Evolutionary conservation across 257 asterid species (phyloP).

Genomic region (Voacanga thouarsii): DNA sequence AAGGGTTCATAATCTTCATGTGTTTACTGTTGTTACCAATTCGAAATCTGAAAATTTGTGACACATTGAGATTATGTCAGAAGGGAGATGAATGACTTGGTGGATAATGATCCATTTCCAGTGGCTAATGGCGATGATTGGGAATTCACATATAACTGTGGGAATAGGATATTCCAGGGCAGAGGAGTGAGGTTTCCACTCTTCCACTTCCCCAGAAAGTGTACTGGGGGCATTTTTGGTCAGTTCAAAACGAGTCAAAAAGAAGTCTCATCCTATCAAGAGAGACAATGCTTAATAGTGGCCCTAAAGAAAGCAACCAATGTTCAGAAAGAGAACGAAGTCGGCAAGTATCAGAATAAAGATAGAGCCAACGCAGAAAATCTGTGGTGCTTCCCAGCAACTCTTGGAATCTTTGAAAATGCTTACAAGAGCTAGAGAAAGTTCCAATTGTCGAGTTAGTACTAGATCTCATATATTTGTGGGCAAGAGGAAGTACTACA

Average conservation of each 20-base stretch:
- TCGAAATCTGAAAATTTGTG: not conserved
- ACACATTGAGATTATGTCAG: not conserved
- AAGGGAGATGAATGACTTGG: not conserved
- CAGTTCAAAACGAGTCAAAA: slow-evolving; percentile 8
- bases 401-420: slow-evolving; percentile 17
- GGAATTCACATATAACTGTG: not conserved
- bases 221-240: not conserved
- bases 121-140: not conserved
- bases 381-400: slow-evolving; percentile 17
- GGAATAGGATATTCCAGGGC: slow-evolving; percentile 1
- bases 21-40: not conserved
- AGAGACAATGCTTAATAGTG: not conserved
- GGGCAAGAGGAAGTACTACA: not conserved
- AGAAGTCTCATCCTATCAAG: not conserved
- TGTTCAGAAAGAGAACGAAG: not conserved
- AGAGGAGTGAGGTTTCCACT: not conserved
- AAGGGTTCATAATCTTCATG: not conserved
- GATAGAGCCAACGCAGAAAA: not conserved
- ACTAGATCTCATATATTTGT: not conserved
- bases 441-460: not conserved
- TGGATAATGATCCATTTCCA: not conserved
- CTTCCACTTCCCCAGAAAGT: slow-evolving; percentile 3
- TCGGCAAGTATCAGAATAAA: slow-evolving; percentile 1
- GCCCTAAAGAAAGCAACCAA: slow-evolving; percentile 12
- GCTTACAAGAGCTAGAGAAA: not conserved